phyloP scores from a whole-genome alignment of 208 protist genomes.

The Wallacemonas collosoma region DNA sequence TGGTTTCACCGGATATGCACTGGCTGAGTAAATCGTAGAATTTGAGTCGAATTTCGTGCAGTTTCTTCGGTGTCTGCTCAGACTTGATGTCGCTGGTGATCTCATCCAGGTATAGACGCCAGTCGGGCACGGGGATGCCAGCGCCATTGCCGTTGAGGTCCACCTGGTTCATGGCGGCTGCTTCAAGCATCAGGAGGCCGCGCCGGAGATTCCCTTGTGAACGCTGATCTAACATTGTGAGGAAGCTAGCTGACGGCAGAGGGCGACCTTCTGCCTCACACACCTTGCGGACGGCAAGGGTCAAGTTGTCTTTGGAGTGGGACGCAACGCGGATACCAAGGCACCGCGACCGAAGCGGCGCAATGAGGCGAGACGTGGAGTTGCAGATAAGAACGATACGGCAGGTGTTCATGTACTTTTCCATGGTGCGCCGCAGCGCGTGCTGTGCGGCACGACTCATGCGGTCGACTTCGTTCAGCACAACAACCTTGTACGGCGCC shows the following conservation, averaged over 20 bases:
- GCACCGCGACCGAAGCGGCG: conserved; percentile 98
- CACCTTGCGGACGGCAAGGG: conserved; percentile 55
- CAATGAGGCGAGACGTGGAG: conserved; percentile 94
- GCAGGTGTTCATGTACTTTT: conserved; percentile 98
- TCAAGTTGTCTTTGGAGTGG: conserved; percentile 93
- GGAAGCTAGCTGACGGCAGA: conserved; percentile 65
- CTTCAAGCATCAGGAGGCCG: conserved; percentile 97
- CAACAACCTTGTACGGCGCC: conserved; percentile 95
- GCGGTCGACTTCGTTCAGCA: conserved; percentile 98
- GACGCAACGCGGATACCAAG: conserved; percentile 96
- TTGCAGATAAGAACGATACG: conserved; percentile 97
- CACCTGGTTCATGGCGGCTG: conserved; percentile 84
- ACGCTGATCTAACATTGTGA: conserved; percentile 62
- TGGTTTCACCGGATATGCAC: conserved; percentile 98
- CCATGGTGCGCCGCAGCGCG: conserved; percentile 99
- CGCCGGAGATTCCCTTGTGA: conserved; percentile 96
- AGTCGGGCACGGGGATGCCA: conserved; percentile 92
- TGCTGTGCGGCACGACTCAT: conserved; percentile 98
- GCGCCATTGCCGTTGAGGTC: conserved; percentile 77
- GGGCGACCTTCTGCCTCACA: conserved; percentile 71
- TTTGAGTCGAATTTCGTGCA: conserved; percentile 94
- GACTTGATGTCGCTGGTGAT: conserved; percentile 92
- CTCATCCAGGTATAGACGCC: conserved; percentile 94
- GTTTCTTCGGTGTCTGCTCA: conserved; percentile 94
- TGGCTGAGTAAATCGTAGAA: conserved; percentile 98